Conservation (phyloP, 768 basidiomycete genomes). For the Lyophyllum atratum region DNA sequence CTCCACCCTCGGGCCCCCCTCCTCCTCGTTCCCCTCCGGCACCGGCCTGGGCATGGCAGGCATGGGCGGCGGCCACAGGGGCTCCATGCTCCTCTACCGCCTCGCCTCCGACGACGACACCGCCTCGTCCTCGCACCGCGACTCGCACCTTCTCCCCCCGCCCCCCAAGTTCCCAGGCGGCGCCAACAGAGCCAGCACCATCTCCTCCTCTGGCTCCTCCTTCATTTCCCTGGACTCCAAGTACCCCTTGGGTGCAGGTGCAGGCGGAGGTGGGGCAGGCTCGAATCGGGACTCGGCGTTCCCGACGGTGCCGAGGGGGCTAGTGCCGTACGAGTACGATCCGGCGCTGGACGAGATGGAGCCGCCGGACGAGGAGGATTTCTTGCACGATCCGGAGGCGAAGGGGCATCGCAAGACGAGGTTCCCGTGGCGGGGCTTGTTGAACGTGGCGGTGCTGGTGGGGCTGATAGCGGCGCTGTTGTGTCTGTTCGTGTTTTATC, state of each 20-base stretch:
- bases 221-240: constrained; percentile 21
- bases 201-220: constrained; percentile 16
- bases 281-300: constrained; percentile 20
- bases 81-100: constrained; percentile 28
- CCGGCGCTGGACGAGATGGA: constrained; percentile 56
- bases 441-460: constrained; percentile 72
- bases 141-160: constrained; percentile 12
- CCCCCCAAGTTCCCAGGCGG: constrained; percentile 16
- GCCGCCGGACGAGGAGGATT: constrained; percentile 73
- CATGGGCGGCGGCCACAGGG: constrained; percentile 8
- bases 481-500: constrained; percentile 80
- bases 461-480: constrained; percentile 64
- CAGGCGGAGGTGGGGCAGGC: too few relatives aligned
- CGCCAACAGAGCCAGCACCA: constrained; percentile 13
- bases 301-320: constrained; percentile 30
- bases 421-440: constrained; percentile 49
- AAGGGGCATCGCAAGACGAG: constrained; percentile 27
- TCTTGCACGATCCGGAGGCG: constrained; percentile 63
- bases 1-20: not conserved
- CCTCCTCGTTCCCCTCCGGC: not conserved
- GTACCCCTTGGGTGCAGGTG: constrained; percentile 14
- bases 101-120: constrained; percentile 22
- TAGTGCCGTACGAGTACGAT: constrained; percentile 75
- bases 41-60: not conserved
- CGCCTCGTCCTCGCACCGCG: not conserved